Conservation (phyloP, 331 rosid species). For the Rhamnella rubrinervis region DNA sequence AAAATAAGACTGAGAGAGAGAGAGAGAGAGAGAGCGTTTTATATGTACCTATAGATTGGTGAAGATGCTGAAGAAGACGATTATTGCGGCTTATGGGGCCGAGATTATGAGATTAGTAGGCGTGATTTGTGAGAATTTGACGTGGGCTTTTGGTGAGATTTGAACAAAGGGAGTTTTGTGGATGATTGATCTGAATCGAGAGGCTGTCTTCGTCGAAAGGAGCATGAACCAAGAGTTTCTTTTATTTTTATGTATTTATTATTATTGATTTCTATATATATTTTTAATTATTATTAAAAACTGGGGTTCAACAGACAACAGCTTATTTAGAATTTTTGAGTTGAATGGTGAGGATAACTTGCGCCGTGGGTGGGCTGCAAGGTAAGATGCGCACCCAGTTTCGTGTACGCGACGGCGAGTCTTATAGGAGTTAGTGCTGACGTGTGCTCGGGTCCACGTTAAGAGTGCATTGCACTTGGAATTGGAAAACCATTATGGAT, state of each 20-base stretch:
- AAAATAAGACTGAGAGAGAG: conserved; percentile 18
- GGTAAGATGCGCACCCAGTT: conserved; percentile 32
- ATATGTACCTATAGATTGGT: conserved; percentile 28
- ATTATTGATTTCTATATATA: not conserved
- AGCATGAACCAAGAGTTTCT: conserved; percentile 57
- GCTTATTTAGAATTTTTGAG: not conserved
- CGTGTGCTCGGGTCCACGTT: conserved; percentile 27
- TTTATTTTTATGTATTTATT: conserved; percentile 4
- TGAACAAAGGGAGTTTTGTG: conserved; percentile 32
- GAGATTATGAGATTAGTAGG: conserved; percentile 50
- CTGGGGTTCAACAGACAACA: conserved; percentile 16
- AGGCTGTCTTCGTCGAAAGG: conserved; percentile 54
- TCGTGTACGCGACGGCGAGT: conserved; percentile 39
- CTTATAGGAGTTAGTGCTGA: not conserved
- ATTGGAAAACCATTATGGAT: too few relatives aligned
- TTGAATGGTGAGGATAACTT: conserved; percentile 30
- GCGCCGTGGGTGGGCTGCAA: conserved; percentile 35
- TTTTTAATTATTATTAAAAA: conserved; percentile 1
- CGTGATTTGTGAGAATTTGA: conserved; percentile 45
- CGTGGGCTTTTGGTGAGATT: conserved; percentile 62
- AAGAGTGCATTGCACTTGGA: not conserved
- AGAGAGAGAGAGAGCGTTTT: conserved; percentile 11
- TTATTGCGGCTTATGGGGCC: conserved; percentile 7
- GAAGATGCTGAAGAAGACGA: conserved; percentile 24
- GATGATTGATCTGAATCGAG: conserved; percentile 72